phyloP scores from a whole-genome alignment of 148 eudicot genomes.

The Polygonum maritimum region DNA sequence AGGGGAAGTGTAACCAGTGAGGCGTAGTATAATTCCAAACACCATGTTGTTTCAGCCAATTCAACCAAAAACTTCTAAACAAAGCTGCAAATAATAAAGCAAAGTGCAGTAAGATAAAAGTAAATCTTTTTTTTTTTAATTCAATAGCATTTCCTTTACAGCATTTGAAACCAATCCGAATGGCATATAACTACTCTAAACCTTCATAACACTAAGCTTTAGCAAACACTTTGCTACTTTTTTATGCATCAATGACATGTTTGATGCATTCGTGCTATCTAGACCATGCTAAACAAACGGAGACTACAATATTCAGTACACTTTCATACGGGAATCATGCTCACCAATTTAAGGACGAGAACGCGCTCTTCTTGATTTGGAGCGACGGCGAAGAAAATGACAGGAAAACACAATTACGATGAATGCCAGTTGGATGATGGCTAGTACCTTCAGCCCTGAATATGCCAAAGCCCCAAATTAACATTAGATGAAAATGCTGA shows the following conservation, averaged over 20 bases:
- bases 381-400: slow-evolving; percentile 28
- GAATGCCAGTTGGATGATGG: slow-evolving; percentile 42
- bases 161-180: not conserved
- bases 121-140: not conserved
- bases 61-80: not conserved
- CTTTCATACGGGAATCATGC: not conserved
- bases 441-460: slow-evolving; percentile 65
- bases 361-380: slow-evolving; percentile 34
- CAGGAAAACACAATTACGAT: slow-evolving; percentile 29
- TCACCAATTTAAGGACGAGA: not conserved
- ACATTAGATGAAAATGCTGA: not conserved
- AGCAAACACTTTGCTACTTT: not conserved
- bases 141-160: not conserved
- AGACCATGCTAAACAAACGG: not conserved
- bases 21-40: too few species aligned
- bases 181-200: not conserved
- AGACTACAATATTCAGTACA: not conserved
- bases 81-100: not conserved
- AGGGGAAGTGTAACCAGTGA: too few species aligned
- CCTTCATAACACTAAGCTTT: not conserved
- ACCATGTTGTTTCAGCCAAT: not conserved
- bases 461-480: slow-evolving; percentile 9
- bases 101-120: not conserved
- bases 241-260: not conserved
- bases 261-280: not conserved